Evolutionary conservation across 78 protist genomes (phyloP), one percentile per base, ranked within the genome.

Genomic region (Dictyostelium intermedium): DNA sequence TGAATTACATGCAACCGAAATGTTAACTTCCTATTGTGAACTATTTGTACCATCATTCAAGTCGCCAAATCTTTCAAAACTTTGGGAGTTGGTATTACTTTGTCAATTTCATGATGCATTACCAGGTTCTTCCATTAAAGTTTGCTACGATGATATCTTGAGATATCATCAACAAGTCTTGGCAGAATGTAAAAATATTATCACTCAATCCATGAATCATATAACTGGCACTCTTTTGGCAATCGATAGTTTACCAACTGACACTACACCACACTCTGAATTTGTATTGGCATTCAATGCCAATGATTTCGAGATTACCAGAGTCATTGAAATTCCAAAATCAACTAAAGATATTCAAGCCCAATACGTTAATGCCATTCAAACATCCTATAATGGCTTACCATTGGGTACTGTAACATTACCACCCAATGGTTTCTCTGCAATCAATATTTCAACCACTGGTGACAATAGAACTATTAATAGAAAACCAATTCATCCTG

Each of bases 71-170:
- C 27, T 96, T 2, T 41, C 37, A 8, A 53, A 76, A 27, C 87
- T 84, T 20, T 94, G 98, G 97, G 92, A 96, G 91, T 27, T 85
- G n/a, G 74, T 96, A 2, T 47, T 96, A 20, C 43, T 96, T 25
- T 84, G 96, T 53, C 98, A 97, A 79, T 97, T 97, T 72, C 98
- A 97, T 66, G 98, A 97, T 83, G 97, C 97, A 14, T 32, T 96
- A 4, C 98, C 98, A 61, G 98, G 98, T 30, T 82, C 96, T 1
- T 89, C 96, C 16, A 97, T 95, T 70, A 83, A 72, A 1, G 5
- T 53, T 37, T 97, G 95, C 3, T 97, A 95, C 77, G 76, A 63
- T 14, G 97, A 97, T 32, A 2, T 84, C 23, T 34, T 25, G 8
- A 66, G n/a, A 23, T 76, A 94, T 53, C 92, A 96, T 30, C 85